phyloP scores from a whole-genome alignment of 2,329 filamentous ascomycete species.

The Phoma sp. region DNA sequence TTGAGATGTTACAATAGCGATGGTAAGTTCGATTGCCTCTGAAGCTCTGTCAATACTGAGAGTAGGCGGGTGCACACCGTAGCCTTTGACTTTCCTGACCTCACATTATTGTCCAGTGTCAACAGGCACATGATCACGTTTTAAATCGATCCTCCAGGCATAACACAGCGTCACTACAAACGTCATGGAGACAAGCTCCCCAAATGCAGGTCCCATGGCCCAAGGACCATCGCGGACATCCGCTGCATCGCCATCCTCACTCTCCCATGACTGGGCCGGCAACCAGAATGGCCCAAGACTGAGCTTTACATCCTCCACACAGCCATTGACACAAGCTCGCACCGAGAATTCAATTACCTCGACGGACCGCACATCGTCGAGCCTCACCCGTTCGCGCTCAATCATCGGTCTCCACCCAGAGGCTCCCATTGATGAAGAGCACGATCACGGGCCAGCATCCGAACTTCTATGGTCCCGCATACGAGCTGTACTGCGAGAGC shows the following conservation, averaged over 20 bases:
- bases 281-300: conserved; percentile 17
- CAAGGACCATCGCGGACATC: conserved; percentile 16
- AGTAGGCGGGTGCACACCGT: not conserved
- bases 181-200: conserved; percentile 3
- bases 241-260: conserved; percentile 13
- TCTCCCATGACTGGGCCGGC: conserved; percentile 31
- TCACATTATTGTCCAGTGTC: not conserved
- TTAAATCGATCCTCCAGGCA: not conserved
- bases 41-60: not conserved
- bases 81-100: not conserved
- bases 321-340: conserved; percentile 24
- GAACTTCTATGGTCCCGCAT: conserved; percentile 50
- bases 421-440: conserved; percentile 52
- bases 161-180: not conserved
- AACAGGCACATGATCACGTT: not conserved
- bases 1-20: not conserved
- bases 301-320: conserved; percentile 21
- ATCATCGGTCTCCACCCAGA: conserved; percentile 49
- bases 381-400: conserved; percentile 32
- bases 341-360: conserved; percentile 29
- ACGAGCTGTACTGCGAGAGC: conserved; percentile 50
- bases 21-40: not conserved
- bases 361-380: conserved; percentile 31
- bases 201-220: conserved; percentile 24
- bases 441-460: conserved; percentile 47